Evolutionary conservation across 1,284 basidiomycete genomes (phyloP).

Genomic region (Ceratobasidium sp.): DNA sequence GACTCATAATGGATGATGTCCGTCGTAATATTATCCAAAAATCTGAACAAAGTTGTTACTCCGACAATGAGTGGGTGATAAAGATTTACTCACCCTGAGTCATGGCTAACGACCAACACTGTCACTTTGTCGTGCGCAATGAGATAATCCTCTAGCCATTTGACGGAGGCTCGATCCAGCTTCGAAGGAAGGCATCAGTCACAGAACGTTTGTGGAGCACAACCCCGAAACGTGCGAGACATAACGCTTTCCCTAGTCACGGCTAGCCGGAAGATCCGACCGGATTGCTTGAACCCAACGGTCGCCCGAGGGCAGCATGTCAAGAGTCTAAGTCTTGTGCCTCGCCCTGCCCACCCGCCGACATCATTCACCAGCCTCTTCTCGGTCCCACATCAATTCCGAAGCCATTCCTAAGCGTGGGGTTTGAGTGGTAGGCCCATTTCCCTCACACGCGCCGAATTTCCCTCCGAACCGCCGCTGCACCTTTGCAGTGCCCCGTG

Average conservation of each 20-base stretch:
- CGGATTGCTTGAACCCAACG: neutral
- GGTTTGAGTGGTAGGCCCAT: neutral
- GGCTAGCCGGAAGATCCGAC: neutral
- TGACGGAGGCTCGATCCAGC: slow-evolving; percentile 90
- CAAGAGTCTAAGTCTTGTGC: no score
- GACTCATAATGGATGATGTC: slow-evolving; percentile 98
- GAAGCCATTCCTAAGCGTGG: neutral
- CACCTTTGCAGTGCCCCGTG: neutral
- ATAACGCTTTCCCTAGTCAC: neutral
- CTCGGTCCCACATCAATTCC: neutral
- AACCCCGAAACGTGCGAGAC: neutral
- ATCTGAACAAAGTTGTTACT: slow-evolving; percentile 63
- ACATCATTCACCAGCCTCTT: neutral
- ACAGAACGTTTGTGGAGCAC: neutral
- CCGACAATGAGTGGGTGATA: neutral
- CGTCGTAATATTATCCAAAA: slow-evolving; percentile 96
- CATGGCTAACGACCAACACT: slow-evolving; percentile 96
- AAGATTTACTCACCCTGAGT: slow-evolving; percentile 80
- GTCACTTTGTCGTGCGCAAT: slow-evolving; percentile 85
- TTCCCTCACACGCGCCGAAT: neutral
- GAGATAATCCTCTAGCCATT: slow-evolving; percentile 95
- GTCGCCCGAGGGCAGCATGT: slow-evolving; percentile 49
- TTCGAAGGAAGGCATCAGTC: slow-evolving; percentile 58
- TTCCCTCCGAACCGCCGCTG: neutral
- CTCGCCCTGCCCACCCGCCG: no score